A percentile compares a stretch with the other conserved stretches of the same genome.
Conservation (phyloP, 2,329 filamentous ascomycete genomes). For the Periconia sp. region DNA sequence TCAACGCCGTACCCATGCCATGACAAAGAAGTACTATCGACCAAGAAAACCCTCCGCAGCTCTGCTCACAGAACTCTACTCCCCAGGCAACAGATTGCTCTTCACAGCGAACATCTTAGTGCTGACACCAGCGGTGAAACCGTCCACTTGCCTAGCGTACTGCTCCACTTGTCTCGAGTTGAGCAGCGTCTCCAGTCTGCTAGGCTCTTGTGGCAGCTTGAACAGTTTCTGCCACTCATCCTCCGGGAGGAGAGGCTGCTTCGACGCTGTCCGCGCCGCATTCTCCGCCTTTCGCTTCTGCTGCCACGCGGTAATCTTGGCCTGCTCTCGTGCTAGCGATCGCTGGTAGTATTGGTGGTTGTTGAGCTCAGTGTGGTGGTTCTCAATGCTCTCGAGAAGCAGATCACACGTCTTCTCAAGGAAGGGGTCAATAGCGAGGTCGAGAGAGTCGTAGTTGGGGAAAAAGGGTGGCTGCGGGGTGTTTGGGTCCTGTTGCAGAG, state of each 20-base stretch:
- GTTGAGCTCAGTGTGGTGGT: conserved; percentile 98
- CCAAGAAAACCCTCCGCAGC: conserved; percentile 17
- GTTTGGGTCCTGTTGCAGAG: conserved; percentile 70
- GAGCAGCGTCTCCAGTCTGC: conserved; percentile 88
- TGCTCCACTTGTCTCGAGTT: conserved; percentile 97
- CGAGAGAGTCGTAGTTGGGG: conserved; percentile 87
- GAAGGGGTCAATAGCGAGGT: conserved; percentile 95
- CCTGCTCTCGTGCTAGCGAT: conserved; percentile 89
- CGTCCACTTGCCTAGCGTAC: conserved; percentile 96
- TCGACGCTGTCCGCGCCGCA: conserved; percentile 78
- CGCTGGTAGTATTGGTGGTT: conserved; percentile 99
- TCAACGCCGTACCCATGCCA: conserved; percentile 48
- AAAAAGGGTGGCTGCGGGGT: conserved; percentile 70
- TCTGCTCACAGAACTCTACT: conserved; percentile 39
- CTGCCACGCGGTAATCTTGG: conserved; percentile 97
- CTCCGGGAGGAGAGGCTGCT: conserved; percentile 88
- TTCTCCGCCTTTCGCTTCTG: conserved; percentile 97
- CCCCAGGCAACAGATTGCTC: conserved; percentile 67
- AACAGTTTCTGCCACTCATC: conserved; percentile 98
- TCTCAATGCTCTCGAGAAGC: conserved; percentile 94
- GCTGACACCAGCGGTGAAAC: conserved; percentile 88
- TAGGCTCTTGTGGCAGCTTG: conserved; percentile 96
- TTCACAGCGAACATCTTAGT: conserved; percentile 99
- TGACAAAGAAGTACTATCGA: conserved; percentile 41
- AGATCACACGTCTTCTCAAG: conserved; percentile 98